Conservation (phyloP, 2,329 filamentous ascomycete genomes). For the Plenodomus lindquistii region DNA sequence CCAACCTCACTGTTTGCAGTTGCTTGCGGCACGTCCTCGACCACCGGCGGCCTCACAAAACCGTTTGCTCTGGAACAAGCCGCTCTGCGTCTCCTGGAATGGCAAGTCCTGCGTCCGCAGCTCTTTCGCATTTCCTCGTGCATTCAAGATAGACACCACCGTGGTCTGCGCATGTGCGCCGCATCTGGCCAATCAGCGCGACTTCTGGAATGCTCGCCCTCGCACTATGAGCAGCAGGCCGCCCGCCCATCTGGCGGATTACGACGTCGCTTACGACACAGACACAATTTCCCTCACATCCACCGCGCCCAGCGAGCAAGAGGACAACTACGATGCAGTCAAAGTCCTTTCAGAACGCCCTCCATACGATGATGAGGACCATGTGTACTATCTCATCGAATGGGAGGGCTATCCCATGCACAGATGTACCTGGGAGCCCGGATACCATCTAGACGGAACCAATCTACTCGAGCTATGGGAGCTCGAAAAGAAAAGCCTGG, state of each 20-base stretch:
- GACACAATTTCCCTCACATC: constrained; percentile 64
- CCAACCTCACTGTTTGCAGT: background rate
- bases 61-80: background rate
- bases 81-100: no score
- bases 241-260: background rate
- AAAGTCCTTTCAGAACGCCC: constrained; percentile 32
- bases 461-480: constrained; percentile 15
- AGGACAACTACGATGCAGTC: constrained; percentile 21
- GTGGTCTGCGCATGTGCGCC: background rate
- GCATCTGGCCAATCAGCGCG: constrained; percentile 15
- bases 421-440: constrained; percentile 38
- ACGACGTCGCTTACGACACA: constrained; percentile 22
- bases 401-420: constrained; percentile 64
- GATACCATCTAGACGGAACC: constrained; percentile 12
- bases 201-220: background rate
- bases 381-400: constrained; percentile 61
- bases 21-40: background rate
- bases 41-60: background rate
- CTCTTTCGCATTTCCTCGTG: background rate
- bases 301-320: constrained; percentile 38
- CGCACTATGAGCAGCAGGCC: background rate
- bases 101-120: background rate
- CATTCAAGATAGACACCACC: background rate
- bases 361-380: constrained; percentile 50
- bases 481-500: constrained; percentile 10